Conservation (phyloP, 192 early-diverging fungal species). For the Coemansia sp. region DNA sequence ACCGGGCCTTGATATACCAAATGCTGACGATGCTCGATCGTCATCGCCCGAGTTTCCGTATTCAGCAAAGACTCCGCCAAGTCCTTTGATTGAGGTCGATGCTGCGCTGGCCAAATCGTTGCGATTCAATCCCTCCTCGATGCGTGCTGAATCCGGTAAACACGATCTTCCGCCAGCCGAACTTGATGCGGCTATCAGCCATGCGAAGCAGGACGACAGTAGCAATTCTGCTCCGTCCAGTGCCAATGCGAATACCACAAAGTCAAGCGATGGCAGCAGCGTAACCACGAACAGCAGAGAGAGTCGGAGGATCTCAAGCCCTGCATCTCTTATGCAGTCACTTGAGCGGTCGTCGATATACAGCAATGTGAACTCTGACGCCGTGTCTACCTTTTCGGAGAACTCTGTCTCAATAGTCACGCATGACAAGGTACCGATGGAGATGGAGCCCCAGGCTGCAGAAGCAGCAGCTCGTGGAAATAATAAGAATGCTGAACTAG, state of each 20-base stretch:
- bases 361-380: background rate
- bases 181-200: background rate
- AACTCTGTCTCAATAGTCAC: slow-evolving; percentile 5
- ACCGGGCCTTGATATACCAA: background rate
- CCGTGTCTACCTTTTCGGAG: slow-evolving; percentile 4
- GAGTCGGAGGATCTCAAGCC: slow-evolving; percentile 1
- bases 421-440: background rate
- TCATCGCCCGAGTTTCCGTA: background rate
- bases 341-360: background rate
- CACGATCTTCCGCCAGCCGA: background rate
- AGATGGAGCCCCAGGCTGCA: background rate
- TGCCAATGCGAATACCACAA: background rate
- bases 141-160: background rate
- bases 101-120: slow-evolving; percentile 23
- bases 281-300: slow-evolving; percentile 3
- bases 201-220: background rate
- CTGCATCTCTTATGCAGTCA: slow-evolving; percentile 1
- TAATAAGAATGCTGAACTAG: background rate
- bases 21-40: background rate
- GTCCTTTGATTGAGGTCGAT: slow-evolving; percentile 43
- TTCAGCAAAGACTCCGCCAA: slow-evolving; percentile 28
- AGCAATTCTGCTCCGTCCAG: background rate
- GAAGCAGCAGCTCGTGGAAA: background rate
- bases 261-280: background rate
- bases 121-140: slow-evolving; percentile 7